phyloP scores from a whole-genome alignment of 495 filamentous ascomycete genomes.

The Neurospora sp. region DNA sequence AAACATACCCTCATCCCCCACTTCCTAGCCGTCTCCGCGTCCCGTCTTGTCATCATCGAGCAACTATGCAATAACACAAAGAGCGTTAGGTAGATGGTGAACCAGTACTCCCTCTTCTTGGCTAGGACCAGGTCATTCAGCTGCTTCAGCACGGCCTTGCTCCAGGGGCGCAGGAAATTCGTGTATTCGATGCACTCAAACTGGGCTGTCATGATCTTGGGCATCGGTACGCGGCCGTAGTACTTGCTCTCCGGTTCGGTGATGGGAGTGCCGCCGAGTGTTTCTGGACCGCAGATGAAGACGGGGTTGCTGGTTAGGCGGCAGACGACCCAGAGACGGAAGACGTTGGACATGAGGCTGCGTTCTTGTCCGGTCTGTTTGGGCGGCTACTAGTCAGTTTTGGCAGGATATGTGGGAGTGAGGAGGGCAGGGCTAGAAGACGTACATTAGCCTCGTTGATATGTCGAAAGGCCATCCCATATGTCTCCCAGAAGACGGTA shows the following conservation, averaged over 20 bases:
- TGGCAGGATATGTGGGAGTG: not conserved
- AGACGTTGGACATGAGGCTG: conserved; percentile 12
- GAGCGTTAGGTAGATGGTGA: conserved; percentile 18
- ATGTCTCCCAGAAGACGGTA: conserved; percentile 16
- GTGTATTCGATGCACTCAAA: conserved; percentile 21
- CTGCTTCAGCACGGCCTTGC: conserved; percentile 17
- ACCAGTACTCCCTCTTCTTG: conserved; percentile 20
- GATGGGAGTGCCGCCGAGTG: conserved; percentile 9
- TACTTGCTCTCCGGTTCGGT: conserved; percentile 6
- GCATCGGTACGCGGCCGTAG: conserved; percentile 12
- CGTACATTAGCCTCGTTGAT: conserved; percentile 9
- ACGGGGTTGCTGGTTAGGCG: conserved; percentile 17
- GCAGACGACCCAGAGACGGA: conserved; percentile 18
- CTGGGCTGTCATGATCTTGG: conserved; percentile 18
- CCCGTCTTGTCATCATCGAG: conserved; percentile 16
- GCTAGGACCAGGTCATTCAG: conserved; percentile 18
- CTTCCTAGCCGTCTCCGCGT: conserved; percentile 15
- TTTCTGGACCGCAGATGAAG: conserved; percentile 14
- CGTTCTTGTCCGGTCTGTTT: conserved; percentile 13
- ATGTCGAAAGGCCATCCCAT: conserved; percentile 9
- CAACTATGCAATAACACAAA: conserved; percentile 22
- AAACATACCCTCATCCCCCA: conserved; percentile 9
- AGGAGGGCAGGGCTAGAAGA: not conserved
- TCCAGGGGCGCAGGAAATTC: conserved; percentile 14
- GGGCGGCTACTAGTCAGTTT: not conserved